Percentiles rank a stretch among this genome's conserved stretches.
These are phyloP conservation scores for Solanum medicagineum DNA, from an alignment of 257 asterid species.

Conservation along the genomic window DNA sequence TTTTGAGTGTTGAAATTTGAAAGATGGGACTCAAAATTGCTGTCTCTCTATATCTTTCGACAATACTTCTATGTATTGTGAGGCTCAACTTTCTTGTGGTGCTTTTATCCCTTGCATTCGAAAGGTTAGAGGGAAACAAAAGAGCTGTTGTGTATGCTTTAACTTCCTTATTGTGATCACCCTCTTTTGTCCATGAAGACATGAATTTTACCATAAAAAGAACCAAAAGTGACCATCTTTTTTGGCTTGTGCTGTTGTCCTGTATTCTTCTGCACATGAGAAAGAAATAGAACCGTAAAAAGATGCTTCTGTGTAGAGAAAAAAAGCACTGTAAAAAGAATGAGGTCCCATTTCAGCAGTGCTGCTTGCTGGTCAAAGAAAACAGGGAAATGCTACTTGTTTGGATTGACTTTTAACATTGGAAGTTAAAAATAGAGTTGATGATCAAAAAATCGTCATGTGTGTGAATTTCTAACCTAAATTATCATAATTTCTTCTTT, in stretches of 20 bases:
- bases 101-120: not conserved
- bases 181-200: not conserved
- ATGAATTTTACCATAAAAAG: not conserved
- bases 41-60: not conserved
- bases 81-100: not conserved
- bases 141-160: not conserved
- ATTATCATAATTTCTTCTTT: too few relatives aligned
- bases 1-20: not conserved
- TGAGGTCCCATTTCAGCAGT: not conserved
- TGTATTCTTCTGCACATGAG: not conserved
- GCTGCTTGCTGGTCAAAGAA: not conserved
- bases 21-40: not conserved
- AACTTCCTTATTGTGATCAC: not conserved
- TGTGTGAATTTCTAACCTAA: too few relatives aligned
- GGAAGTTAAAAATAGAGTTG: not conserved
- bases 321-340: too few relatives aligned
- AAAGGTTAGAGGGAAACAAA: not conserved
- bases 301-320: not conserved
- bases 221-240: not conserved
- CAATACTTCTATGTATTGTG: not conserved
- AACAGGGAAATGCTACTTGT: not conserved
- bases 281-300: not conserved
- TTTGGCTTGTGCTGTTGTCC: not conserved
- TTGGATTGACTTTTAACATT: not conserved
- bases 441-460: too few relatives aligned